Evolutionary conservation across 140 eudicot species (phyloP).

Genomic region (Stevia rebaudiana): DNA sequence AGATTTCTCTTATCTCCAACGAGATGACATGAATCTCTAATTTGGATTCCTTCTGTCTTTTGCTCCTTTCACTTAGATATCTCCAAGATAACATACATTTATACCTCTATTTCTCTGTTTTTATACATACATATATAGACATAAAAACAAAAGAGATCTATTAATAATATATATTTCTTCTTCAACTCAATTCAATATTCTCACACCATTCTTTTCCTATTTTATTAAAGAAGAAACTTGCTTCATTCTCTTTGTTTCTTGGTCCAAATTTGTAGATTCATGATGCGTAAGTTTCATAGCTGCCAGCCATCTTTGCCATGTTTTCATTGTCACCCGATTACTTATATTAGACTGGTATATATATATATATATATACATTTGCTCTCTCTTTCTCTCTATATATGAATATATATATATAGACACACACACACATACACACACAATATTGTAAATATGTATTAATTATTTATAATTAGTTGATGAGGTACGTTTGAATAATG

Average conservation of each 20-base stretch:
- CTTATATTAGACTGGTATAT: slow-evolving; percentile 66
- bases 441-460: too few species aligned
- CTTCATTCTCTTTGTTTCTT: slow-evolving; percentile 28
- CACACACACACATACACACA: background rate
- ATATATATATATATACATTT: background rate
- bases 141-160: background rate
- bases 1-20: slow-evolving; percentile 40
- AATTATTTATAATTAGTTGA: too few species aligned
- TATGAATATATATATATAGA: background rate
- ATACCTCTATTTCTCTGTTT: background rate
- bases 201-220: background rate
- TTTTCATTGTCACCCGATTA: slow-evolving; percentile 69
- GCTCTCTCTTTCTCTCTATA: background rate
- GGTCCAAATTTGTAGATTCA: slow-evolving; percentile 30
- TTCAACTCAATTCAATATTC: too few species aligned
- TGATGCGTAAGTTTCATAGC: slow-evolving; percentile 12
- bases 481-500: too few species aligned
- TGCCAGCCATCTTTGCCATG: slow-evolving; percentile 49
- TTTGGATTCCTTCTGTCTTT: slow-evolving; percentile 78
- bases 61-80: slow-evolving; percentile 79
- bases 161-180: background rate
- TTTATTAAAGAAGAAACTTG: background rate
- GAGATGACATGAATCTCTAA: slow-evolving; percentile 58
- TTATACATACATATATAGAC: background rate
- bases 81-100: slow-evolving; percentile 41